Evolutionary conservation across 1,139 yeast species (phyloP), one percentile per base, ranked within the genome.

Genomic region (Lodderomyces oxycetoniae): DNA sequence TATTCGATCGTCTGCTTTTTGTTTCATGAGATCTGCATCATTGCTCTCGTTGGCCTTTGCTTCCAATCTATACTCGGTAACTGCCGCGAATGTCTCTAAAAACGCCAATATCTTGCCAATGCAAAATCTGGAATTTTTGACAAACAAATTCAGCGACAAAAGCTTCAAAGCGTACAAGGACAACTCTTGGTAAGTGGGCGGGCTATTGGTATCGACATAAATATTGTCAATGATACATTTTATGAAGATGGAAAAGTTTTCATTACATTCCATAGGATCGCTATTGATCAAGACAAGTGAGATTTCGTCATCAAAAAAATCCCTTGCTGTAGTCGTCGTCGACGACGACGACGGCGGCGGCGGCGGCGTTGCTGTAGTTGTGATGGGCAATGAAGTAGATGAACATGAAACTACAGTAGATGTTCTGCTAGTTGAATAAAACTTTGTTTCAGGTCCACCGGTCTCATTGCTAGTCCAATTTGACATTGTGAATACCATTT

Each of bases 241-340:
- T 37, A 68, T 45, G 39, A 48, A 64, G 5, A 51, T 45, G 3
- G 67, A 61, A 17, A 68, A 49, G 46, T 63, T 66, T 35, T 57
- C 54, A 45, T 68, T 68, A 42, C 71, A 64, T 44, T 62, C 74
- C 5, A 44, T 41, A 5, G 69, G 46, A 40, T 68, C 74, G 41
- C 71, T 64, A 32, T 61, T 63, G 28, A 65, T 52, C 19, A 59
- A 37, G n/a, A 56, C 45, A 10, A 49, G 44, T 2, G 50, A 41
- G 14, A 58, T 33, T 27, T 50, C 52, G 5, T 46, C 52, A 10
- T 48, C 47, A 5, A 51, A 22, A 21, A 17, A 43, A 28, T 41
- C 41, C n/a, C 35, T 26, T 10, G 17, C 26, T 12, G 17, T 16
- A 4, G 17, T 10, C 15, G 32, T 20, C 1, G 32, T 17, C 7